Evolutionary conservation across 169 alveolate genomes (phyloP), one percentile per base, ranked within the genome.

Genomic region (Cystoisospora suis): DNA sequence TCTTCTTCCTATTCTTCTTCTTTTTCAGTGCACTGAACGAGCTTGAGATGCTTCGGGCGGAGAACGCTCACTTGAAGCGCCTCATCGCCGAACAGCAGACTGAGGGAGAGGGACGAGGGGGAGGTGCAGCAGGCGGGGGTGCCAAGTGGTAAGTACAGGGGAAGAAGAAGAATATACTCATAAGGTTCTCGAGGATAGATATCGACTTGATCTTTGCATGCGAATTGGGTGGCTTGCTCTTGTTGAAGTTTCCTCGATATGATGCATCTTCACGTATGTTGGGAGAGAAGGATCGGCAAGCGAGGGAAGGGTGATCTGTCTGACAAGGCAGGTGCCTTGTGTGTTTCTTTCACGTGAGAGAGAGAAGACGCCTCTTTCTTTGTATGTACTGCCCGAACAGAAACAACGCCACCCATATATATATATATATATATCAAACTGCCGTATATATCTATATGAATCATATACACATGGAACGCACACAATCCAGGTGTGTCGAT

Each of bases 11-110:
- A 1, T 47, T 27, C 38, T 36, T 44, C 27, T 38, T 69, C 6
- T 3, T 29, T 36, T 32, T 29, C 83, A 72, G 83, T 53, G 45
- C 83, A 9, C 7, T 72, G 56, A 72, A 72, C 56, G 83, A 72
- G 27, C 53, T 72, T 4, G 83, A 72, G 53, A 72, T 72, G 83
- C 56, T 72, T 27, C 83, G 83, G 17, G 83, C 53, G 27, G 83
- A 72, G 23, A 72, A 72, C 23, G 83, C 83, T 1, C 83, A 72
- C 27, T 17, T 72, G 53, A 72, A 72, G 53, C 47, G 83, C 38
- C 32, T 72, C n/a, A 72, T 72, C 32, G n/a, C n/a, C n/a, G 83
- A 70, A 27, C 81, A 72, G 53, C 83, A 40, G 83, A 4, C 36
- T 7, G 83, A 72, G 4, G 56, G 5, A 3, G 42, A 72, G 83